Conservation (phyloP, 257 asterid genomes). For the Leptodermis oblonga region DNA sequence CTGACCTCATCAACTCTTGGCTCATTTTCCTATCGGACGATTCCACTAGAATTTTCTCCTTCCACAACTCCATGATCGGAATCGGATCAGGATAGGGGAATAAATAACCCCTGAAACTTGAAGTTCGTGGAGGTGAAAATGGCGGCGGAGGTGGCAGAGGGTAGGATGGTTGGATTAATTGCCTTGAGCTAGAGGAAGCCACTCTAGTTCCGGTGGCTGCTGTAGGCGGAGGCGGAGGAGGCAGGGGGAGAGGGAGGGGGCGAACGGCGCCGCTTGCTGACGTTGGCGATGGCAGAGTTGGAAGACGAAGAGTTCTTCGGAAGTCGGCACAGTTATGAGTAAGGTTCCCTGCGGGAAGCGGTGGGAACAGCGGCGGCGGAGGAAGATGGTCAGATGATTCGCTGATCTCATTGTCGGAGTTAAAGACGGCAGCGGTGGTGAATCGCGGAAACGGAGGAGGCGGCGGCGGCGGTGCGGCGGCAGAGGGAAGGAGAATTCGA, state of each 20-base stretch:
- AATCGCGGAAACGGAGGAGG: not conserved
- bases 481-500: not conserved
- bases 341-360: not conserved
- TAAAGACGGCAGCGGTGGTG: not conserved
- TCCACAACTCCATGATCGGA: conserved; percentile 7
- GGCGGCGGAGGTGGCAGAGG: conserved; percentile 16
- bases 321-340: too few relatives aligned
- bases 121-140: conserved; percentile 17
- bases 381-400: not conserved
- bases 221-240: not conserved
- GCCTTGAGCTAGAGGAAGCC: not conserved
- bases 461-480: not conserved
- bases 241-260: not conserved
- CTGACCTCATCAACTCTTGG: conserved; percentile 29
- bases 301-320: conserved; percentile 6
- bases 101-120: conserved; percentile 57
- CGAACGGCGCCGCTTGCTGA: too few relatives aligned
- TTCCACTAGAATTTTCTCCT: too few relatives aligned
- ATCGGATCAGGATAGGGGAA: not conserved
- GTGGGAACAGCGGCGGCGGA: not conserved
- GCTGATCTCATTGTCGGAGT: not conserved
- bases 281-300: conserved; percentile 9
- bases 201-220: not conserved
- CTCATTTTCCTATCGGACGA: conserved; percentile 40
- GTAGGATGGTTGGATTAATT: not conserved